Base-by-base conservation (phyloP, 2,329 filamentous ascomycete species). In the Ceratocystis eucalypticola region DNA sequence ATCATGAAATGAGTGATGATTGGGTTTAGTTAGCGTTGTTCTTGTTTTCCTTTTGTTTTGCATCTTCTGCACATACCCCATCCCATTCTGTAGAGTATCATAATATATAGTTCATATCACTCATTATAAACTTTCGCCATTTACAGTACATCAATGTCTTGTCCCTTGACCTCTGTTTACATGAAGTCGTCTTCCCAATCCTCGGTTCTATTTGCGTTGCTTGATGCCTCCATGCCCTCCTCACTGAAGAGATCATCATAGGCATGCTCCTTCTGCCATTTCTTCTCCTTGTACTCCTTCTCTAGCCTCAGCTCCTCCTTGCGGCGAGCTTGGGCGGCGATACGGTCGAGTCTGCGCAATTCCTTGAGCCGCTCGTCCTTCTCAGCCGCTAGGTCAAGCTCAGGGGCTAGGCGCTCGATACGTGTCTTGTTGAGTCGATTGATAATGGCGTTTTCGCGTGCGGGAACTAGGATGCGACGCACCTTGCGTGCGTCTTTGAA, bases 361-460 rank as follows among this genome's bases (percentile, higher is more conserved):
- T 88, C 85, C 71, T 84, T 85, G 68, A 88, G 76, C 53, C 84
- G 83, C 62, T 90, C 88, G 66, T 96, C 91, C 74, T 87, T 89
- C 78, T 96, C 92, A 73, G 87, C 84, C 67, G 82, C 80, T 12
- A 99, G 78, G 73, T 97, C 90, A 28, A 65, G 64, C 3, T 45
- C 33, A 12, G 64, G 64, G 0, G 93, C 91, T 74, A 87, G 90
- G 75, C 87, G 89, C 78, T 97, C 93, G 44, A 89, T 84, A 71
- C 88, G 91, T 45, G 94, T 99, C 82, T 97, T 99, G 80, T 96
- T 97, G 70, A 99, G 84, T n/a, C 94, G 86, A 78, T 99, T 99
- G 78, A 99, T 85, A 72, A 96, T 91, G 62, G 86, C 79, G 75
- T 99, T 99, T 74, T 95, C 89, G 64, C 93, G 84, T 73, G 87